Conservation (phyloP, 23 red algal species). For the Gracilaria gracilis region DNA sequence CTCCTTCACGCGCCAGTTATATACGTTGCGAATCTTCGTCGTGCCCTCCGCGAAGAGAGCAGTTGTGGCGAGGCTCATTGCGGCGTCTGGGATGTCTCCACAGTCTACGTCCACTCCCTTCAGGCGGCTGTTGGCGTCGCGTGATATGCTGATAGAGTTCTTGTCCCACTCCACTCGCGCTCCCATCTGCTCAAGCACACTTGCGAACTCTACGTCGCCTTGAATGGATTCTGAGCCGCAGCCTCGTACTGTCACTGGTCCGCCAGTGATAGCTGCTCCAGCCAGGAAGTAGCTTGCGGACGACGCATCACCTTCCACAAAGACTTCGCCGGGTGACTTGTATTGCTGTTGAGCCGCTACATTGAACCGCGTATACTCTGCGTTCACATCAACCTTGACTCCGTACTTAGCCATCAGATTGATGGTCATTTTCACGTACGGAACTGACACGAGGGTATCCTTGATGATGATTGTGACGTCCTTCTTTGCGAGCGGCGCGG, state of each 20-base stretch:
- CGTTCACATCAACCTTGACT: constrained; percentile 75
- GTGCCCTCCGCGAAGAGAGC: constrained; percentile 91
- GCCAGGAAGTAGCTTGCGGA: constrained; percentile 96
- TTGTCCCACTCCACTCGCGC: constrained; percentile 87
- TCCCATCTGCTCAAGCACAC: constrained; percentile 93
- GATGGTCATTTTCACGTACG: constrained; percentile 98
- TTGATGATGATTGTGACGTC: constrained; percentile 84
- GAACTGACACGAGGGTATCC: constrained; percentile 88
- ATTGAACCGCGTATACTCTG: constrained; percentile 63
- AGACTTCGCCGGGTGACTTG: constrained; percentile 66
- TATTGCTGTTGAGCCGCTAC: constrained; percentile 82
- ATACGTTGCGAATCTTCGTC: constrained; percentile 91
- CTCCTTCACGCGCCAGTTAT: constrained; percentile 99
- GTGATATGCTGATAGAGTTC: constrained; percentile 80
- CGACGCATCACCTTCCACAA: constrained; percentile 99
- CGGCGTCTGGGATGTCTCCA: constrained; percentile 96
- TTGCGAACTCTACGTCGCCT: constrained; percentile 93
- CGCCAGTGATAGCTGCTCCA: constrained; percentile 95
- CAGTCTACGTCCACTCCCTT: constrained; percentile 95
- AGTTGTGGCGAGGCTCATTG: constrained; percentile 95
- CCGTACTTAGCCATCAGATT: constrained; percentile 95
- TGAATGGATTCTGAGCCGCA: constrained; percentile 91
- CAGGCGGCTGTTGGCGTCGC: constrained; percentile 50
- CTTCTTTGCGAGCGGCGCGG: constrained; percentile 79
- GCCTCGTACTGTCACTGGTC: constrained; percentile 85